Conservation (phyloP, 495 filamentous ascomycete species). For the Immersiella caudata region DNA sequence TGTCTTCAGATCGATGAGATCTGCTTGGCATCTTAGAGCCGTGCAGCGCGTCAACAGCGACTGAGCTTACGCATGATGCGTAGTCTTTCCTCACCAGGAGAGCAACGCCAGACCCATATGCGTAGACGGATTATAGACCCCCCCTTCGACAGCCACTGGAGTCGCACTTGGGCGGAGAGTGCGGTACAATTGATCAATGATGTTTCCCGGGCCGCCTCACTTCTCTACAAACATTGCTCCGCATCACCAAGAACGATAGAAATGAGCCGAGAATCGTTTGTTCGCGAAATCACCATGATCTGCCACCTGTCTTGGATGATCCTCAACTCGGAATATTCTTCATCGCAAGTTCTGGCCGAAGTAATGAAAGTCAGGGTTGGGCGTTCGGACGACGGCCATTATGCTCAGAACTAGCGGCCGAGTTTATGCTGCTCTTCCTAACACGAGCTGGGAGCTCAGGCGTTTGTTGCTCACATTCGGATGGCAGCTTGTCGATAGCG, state of each 20-base stretch:
- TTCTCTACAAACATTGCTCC: no score
- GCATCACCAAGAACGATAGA: not conserved
- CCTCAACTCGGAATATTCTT: not conserved
- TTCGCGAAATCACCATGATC: not conserved
- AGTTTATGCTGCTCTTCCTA: not conserved
- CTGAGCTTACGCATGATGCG: no score
- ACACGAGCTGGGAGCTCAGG: not conserved
- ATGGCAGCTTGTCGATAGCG: not conserved
- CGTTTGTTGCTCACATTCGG: not conserved
- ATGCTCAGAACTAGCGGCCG: not conserved
- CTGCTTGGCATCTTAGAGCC: slow-evolving; percentile 14
- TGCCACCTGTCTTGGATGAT: not conserved
- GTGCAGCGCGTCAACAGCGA: no score
- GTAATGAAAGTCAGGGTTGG: slow-evolving; percentile 7
- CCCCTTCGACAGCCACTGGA: no score
- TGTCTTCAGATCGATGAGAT: slow-evolving; percentile 15
- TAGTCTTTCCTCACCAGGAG: no score
- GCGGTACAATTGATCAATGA: no score
- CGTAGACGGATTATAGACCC: no score
- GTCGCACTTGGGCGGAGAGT: not conserved
- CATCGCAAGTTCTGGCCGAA: not conserved
- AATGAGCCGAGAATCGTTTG: not conserved
- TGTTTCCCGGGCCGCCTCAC: no score
- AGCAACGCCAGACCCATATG: no score
- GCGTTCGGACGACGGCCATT: slow-evolving; percentile 2